Evolutionary conservation across 2,329 filamentous ascomycete genomes (phyloP).

Genomic region (Aspergillus puulaauensis): DNA sequence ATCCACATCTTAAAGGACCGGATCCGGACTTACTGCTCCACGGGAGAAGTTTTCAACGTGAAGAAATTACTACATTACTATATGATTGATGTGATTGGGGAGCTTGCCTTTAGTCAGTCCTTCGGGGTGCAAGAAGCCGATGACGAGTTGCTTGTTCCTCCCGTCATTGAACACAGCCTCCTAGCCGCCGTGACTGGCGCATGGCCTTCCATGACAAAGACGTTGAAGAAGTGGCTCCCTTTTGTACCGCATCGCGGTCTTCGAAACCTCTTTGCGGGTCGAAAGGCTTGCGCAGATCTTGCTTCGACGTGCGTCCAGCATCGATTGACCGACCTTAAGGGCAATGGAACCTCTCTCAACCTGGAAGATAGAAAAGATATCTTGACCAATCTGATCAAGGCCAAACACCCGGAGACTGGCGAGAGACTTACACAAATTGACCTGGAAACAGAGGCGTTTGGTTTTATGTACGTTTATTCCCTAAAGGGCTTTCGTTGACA

Average conservation of each 20-base stretch:
- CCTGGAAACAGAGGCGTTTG: slow-evolving; percentile 38
- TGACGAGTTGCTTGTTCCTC: slow-evolving; percentile 30
- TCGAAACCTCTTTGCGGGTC: slow-evolving; percentile 22
- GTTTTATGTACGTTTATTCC: slow-evolving; percentile 30
- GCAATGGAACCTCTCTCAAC: slow-evolving; percentile 15
- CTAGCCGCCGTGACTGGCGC: slow-evolving; percentile 30
- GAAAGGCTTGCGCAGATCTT: slow-evolving; percentile 17
- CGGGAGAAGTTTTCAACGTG: slow-evolving; percentile 27
- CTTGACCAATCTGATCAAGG: slow-evolving; percentile 37
- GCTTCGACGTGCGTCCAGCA: not conserved
- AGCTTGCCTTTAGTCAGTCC: slow-evolving; percentile 30
- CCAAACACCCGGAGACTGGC: slow-evolving; percentile 38
- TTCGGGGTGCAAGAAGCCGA: slow-evolving; percentile 30
- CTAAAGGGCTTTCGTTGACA: not conserved
- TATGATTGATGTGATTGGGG: slow-evolving; percentile 15
- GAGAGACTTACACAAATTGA: slow-evolving; percentile 28
- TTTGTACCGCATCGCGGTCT: slow-evolving; percentile 20
- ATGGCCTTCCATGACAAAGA: slow-evolving; percentile 25
- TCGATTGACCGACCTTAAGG: slow-evolving; percentile 24
- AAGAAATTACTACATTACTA: slow-evolving; percentile 29
- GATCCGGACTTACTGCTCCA: slow-evolving; percentile 12
- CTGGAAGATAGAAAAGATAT: not conserved
- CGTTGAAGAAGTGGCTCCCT: slow-evolving; percentile 27
- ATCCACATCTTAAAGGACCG: slow-evolving; percentile 27
- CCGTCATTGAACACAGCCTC: slow-evolving; percentile 34